Base-by-base conservation (phyloP, 2,329 filamentous ascomycete genomes). In the Pleurostoma richardsiae region DNA sequence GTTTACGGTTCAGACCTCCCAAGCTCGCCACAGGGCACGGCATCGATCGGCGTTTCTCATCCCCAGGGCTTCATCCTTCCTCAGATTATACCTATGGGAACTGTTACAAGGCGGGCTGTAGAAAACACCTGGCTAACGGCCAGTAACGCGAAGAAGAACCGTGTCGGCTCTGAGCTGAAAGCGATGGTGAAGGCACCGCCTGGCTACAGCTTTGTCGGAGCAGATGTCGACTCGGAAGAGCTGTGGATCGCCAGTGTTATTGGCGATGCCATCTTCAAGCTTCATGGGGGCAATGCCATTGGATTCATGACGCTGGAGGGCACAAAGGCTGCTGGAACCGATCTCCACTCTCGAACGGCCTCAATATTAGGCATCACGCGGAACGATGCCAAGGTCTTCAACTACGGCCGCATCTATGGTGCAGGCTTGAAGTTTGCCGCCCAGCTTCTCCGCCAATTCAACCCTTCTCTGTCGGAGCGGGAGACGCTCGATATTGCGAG, bases 271-370 rank as follows among this genome's bases (percentile, higher is more conserved):
- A 90, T 91, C 28, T 99, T 99, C 71, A 86, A 90, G 59, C 74
- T 99, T 2, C 94, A 99, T 56, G 95, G 94, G 39, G 95, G 94
- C 45, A 97, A 96, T 61, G 94, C 95, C 2, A 88, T 99, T 49
- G 94, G 95, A 0, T 99, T 99, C 72, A 99, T 99, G 95, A 99
- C 94, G 0, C 74, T 99, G 1, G 95, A 99, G 69, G 92, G 94
- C 10, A 94, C 90, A 43, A 97, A 99, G 68, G 85, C 90, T 5
- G 90, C 88, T 3, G 92, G 92, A 4, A 99, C 92, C 0, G 92
- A 99, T 65, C 70, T 97, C 47, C 92, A 99, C 67, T 96, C 91
- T 5, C 88, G 92, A 30, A 99, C 94, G 29, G 95, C 94, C 1
- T 77, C 79, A 5, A 99, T 99, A 48, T 68, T 99, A 3, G 92